A percentile compares a stretch with the other conserved stretches of the same genome.
phyloP scores from a whole-genome alignment of 441 rosid genomes.

The Populus hybrid region DNA sequence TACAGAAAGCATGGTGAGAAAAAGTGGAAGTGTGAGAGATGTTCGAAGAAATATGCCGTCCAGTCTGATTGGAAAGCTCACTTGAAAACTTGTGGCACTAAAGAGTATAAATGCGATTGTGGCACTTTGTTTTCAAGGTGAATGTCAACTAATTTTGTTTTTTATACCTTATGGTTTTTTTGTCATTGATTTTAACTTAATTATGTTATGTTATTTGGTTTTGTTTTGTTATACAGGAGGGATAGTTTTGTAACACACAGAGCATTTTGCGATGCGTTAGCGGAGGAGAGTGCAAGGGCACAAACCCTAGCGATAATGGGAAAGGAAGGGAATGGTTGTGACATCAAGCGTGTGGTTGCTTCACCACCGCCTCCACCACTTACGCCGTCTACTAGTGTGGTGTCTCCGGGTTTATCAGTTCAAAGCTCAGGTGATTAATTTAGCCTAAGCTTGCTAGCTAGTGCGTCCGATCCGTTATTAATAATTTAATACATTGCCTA shows the following conservation, averaged over 20 bases:
- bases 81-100: conserved; percentile 69
- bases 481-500: background rate
- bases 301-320: conserved; percentile 22
- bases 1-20: conserved; percentile 74
- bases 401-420: conserved; percentile 58
- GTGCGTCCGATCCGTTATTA: background rate
- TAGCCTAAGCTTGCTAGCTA: background rate
- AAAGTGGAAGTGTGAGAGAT: conserved; percentile 74
- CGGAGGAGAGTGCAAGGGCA: conserved; percentile 60
- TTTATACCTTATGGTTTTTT: background rate
- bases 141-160: background rate
- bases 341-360: conserved; percentile 19
- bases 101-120: conserved; percentile 71
- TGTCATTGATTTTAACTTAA: background rate
- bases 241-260: conserved; percentile 73
- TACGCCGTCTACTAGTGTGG: conserved; percentile 53
- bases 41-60: conserved; percentile 73
- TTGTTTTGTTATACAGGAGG: conserved; percentile 41
- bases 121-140: conserved; percentile 73
- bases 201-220: background rate
- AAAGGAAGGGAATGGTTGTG: conserved; percentile 9
- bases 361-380: conserved; percentile 58
- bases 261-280: conserved; percentile 70
- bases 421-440: conserved; percentile 56
- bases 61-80: conserved; percentile 81